These are phyloP conservation scores for Grosmannia penicillata DNA, from an alignment of 2,329 filamentous ascomycete genomes.

Conservation along the genomic window DNA sequence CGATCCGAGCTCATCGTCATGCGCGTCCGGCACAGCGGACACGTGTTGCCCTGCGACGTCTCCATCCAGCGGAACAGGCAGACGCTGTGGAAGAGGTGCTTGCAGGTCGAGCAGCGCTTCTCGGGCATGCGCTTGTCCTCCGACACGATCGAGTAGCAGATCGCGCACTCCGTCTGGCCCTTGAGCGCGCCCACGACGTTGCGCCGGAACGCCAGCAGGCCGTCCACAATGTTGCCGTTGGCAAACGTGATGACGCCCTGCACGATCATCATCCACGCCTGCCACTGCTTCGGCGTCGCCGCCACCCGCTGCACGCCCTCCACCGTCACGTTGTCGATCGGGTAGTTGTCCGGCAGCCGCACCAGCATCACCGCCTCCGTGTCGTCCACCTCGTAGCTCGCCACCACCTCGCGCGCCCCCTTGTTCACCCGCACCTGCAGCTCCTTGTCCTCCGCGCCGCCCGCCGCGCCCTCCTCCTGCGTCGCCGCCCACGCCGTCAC, in stretches of 20 bases:
- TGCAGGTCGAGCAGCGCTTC: slow-evolving; percentile 83
- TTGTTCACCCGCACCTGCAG: slow-evolving; percentile 56
- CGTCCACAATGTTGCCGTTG: slow-evolving; percentile 79
- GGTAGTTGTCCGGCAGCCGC: slow-evolving; percentile 65
- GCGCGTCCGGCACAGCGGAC: slow-evolving; percentile 81
- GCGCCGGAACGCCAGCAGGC: slow-evolving; percentile 67
- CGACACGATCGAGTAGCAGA: slow-evolving; percentile 91
- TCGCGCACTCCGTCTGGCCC: slow-evolving; percentile 88
- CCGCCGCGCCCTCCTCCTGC: slow-evolving; percentile 27
- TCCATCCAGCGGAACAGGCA: slow-evolving; percentile 98
- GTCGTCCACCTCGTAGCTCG: slow-evolving; percentile 79
- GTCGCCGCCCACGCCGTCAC: slow-evolving; percentile 51
- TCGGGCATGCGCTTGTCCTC: slow-evolving; percentile 80
- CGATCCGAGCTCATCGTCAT: slow-evolving; percentile 40
- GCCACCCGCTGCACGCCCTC: slow-evolving; percentile 68
- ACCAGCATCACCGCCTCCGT: slow-evolving; percentile 72
- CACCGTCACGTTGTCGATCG: slow-evolving; percentile 65
- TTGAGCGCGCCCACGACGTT: slow-evolving; percentile 83
- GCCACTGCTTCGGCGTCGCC: slow-evolving; percentile 84
- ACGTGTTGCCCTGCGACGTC: slow-evolving; percentile 80
- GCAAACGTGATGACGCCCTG: slow-evolving; percentile 90
- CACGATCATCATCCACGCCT: slow-evolving; percentile 74
- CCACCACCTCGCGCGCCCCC: slow-evolving; percentile 60
- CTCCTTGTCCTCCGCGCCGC: slow-evolving; percentile 32
- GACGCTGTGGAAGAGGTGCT: slow-evolving; percentile 78